Percentiles rank a stretch among this genome's conserved stretches.
These are phyloP conservation scores for Nidula microcarpa DNA, from an alignment of 768 basidiomycete genomes.

Conservation along the genomic window DNA sequence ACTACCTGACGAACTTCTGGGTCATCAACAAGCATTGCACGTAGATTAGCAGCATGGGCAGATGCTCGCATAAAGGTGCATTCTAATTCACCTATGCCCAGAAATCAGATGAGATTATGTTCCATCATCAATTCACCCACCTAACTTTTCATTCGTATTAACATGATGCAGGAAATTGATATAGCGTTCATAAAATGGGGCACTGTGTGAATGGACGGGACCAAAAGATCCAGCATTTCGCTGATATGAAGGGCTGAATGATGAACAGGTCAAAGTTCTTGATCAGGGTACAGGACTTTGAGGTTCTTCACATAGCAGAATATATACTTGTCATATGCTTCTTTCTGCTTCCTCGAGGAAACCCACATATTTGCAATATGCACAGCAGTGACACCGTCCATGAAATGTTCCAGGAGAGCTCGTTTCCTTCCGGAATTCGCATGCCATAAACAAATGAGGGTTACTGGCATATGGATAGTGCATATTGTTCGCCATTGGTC, in stretches of 20 bases:
- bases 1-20: background rate
- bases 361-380: constrained; percentile 13
- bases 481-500: constrained; percentile 22
- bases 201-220: constrained; percentile 18
- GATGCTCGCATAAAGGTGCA: constrained; percentile 6
- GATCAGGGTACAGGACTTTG: constrained; percentile 11
- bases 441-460: constrained; percentile 21
- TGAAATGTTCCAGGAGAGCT: constrained; percentile 20
- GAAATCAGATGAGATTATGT: no score
- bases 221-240: constrained; percentile 14
- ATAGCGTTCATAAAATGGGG: constrained; percentile 22
- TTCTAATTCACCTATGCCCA: constrained; percentile 5
- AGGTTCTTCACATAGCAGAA: constrained; percentile 11
- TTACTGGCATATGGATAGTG: constrained; percentile 21
- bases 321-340: constrained; percentile 14
- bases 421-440: constrained; percentile 6
- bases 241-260: constrained; percentile 19
- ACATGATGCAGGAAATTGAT: constrained; percentile 17
- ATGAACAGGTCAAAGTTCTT: constrained; percentile 11
- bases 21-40: constrained; percentile 7
- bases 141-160: constrained; percentile 16
- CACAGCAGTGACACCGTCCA: constrained; percentile 21
- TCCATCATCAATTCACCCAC: background rate
- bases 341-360: constrained; percentile 12
- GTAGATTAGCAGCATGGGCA: constrained; percentile 5